Percentiles rank a stretch among this genome's conserved stretches.
Evolutionary conservation across 2,329 filamentous ascomycete genomes (phyloP).

Genomic region (Pezicula carpinea): DNA sequence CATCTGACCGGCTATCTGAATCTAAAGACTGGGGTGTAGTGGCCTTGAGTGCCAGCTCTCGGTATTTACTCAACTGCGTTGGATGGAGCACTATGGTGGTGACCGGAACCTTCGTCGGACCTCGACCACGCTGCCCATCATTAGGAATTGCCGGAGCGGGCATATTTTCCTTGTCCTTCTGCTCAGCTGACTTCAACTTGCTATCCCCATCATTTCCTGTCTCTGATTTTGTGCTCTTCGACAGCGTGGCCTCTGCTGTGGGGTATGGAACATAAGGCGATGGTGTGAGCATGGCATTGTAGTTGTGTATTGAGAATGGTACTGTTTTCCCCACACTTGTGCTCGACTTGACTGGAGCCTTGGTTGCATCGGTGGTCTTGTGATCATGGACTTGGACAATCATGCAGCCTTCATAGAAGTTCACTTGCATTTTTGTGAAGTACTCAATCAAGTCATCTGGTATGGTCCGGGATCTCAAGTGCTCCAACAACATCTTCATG

Average conservation of each 20-base stretch:
- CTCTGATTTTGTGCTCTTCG: constrained; percentile 28
- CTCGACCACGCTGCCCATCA: constrained; percentile 41
- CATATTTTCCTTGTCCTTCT: constrained; percentile 56
- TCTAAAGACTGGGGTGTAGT: constrained; percentile 53
- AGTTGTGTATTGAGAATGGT: constrained; percentile 86
- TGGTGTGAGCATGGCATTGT: constrained; percentile 84
- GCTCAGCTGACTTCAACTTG: constrained; percentile 29
- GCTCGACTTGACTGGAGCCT: constrained; percentile 51
- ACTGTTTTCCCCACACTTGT: constrained; percentile 56
- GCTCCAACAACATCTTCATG: constrained; percentile 75
- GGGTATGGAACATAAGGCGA: constrained; percentile 80
- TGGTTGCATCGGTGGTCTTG: constrained; percentile 58
- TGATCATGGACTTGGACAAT: constrained; percentile 95
- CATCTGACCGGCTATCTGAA: constrained; percentile 38
- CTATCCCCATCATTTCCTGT: constrained; percentile 24
- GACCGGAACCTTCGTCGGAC: constrained; percentile 56
- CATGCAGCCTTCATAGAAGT: constrained; percentile 90
- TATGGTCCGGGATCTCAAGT: constrained; percentile 70
- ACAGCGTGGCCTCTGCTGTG: constrained; percentile 35
- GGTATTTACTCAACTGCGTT: constrained; percentile 69
- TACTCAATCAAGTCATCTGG: constrained; percentile 86
- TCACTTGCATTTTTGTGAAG: constrained; percentile 64
- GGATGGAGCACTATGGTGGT: constrained; percentile 81
- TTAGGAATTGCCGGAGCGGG: constrained; percentile 44
- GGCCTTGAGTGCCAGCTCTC: constrained; percentile 72